Evolutionary conservation across 2,329 filamentous ascomycete species (phyloP), one percentile per base, ranked within the genome.

Genomic region (Ilyonectria mors-panacis): DNA sequence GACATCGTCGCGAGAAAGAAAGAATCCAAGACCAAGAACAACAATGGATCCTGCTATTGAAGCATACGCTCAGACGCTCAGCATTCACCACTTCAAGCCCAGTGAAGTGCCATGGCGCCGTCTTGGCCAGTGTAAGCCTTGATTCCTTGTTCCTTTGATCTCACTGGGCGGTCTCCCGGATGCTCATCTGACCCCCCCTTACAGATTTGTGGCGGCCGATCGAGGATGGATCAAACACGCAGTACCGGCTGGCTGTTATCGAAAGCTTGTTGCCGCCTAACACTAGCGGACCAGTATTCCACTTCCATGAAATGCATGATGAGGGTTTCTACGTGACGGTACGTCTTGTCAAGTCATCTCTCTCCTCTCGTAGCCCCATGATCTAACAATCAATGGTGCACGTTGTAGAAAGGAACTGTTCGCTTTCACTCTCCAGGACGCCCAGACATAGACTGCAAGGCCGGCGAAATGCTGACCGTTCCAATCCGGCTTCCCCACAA

Each of bases 251-350:
- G 6, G 63, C 67, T 21, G 50, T 73, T 13, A 73, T 73, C 17
- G 67, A 73, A 35, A 73, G 71, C 39, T 48, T 71, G 2, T 30
- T 73, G 13, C 71, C 69, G 1, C 71, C 71, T 6, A 70, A 63
- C 23, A 68, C 65, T 8, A 55, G 68, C 9, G 70, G 70, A 1
- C 70, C 70, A 5, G 67, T 73, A 30, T 73, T 73, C 37, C 70
- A 73, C 45, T 71, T 73, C 17, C 70, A 73, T 26, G 71, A 73
- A 57, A 73, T 73, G 71, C 71, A 73, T 17, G 71, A 73, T 26
- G 71, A 73, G 35, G 69, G 69, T 7, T 73, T 73, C 55, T 70
- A 70, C 12, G 71, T 73, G 4, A 72, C 64, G 47, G 71, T 65
- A 55, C 28, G 69, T 59, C 7, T n/a, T 26, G 0, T 10, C 2